Evolutionary conservation across 192 early-diverging fungal species (phyloP), one percentile per base, ranked within the genome.

Genomic region (Backusella tarrabulga): DNA sequence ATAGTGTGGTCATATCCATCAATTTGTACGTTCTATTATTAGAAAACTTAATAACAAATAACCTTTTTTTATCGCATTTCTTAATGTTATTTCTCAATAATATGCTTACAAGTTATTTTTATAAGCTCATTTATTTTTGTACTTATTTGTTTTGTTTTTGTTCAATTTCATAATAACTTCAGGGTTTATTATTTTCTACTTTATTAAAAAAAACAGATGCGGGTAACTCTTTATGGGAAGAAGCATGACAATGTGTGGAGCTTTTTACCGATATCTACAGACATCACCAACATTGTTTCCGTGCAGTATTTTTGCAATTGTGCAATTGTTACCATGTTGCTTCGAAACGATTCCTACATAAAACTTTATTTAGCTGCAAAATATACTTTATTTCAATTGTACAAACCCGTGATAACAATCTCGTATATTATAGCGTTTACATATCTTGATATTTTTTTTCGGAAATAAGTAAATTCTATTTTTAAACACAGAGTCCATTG

Each of bases 341-440:
- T 44, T 9, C 56, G 41, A 23, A 79, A 79, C 6, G 68, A 32
- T 40, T 68, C 74, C 8, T 77, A 71, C 17, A 21, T 19, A 5
- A 73, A 81, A n/a, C 70, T 80, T 34, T 38, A 21, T 38, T n/a
- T 34, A 38, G 56, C 79, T n/a, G 9, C 80, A 15, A 15, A 6
- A 11, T 52, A 73, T 60, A 80, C 77, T 2, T 35, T 60, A 4
- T 60, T 71, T 19, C 83, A 84, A 42, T 40, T 84, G 6, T 68
- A 78, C 36, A 78, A 67, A 26, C 76, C 83, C 19, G 44, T 81
- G 35, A 14, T 84, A 6, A 84, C 83, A 6, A 79, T 79, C 3
- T 80, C 79, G 6, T 80, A 81, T 50, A 84, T 84, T 42, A 77
- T 84, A 36, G 83, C 79, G 4, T 75, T 84, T 68, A 79, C 83